Percentiles rank a stretch among this genome's conserved stretches.
These are phyloP conservation scores for Centaurea solstitialis DNA, from an alignment of 129 eudicot species.

Conservation along the genomic window DNA sequence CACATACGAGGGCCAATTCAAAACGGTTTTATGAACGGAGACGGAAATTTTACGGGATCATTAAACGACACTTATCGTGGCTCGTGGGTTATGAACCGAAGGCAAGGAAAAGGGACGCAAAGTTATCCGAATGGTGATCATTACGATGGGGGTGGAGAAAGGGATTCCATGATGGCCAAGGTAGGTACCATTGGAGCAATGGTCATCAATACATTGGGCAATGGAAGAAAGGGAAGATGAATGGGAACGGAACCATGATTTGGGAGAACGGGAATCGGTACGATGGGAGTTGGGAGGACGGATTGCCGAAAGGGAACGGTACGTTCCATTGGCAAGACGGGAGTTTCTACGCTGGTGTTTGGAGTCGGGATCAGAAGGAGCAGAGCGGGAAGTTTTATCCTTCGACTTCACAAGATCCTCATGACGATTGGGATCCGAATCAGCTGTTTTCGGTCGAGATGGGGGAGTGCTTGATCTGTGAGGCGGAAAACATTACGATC, in stretches of 20 bases:
- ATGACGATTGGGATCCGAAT: slow-evolving; percentile 74
- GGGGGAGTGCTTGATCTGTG: slow-evolving; percentile 53
- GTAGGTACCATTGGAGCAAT: slow-evolving; percentile 71
- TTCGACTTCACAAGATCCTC: slow-evolving; percentile 32
- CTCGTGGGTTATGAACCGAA: slow-evolving; percentile 71
- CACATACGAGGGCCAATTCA: slow-evolving; percentile 84
- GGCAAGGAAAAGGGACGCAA: slow-evolving; percentile 72
- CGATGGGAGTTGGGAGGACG: slow-evolving; percentile 89
- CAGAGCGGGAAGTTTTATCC: slow-evolving; percentile 74
- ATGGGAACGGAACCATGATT: slow-evolving; percentile 73
- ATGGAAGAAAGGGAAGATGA: slow-evolving; percentile 79
- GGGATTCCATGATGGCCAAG: slow-evolving; percentile 76
- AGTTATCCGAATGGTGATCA: slow-evolving; percentile 60
- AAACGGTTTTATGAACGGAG: slow-evolving; percentile 79
- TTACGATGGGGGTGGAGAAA: slow-evolving; percentile 78
- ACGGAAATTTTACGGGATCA: slow-evolving; percentile 64
- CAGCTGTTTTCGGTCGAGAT: slow-evolving; percentile 46
- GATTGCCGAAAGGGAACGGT: slow-evolving; percentile 86
- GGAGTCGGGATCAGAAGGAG: slow-evolving; percentile 69
- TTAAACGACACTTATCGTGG: slow-evolving; percentile 58
- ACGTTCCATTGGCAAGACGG: slow-evolving; percentile 76
- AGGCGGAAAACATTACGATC: slow-evolving; percentile 51
- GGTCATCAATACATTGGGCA: slow-evolving; percentile 82
- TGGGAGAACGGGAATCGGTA: slow-evolving; percentile 77
- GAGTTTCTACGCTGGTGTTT: slow-evolving; percentile 76